These are phyloP conservation scores for Penicillium canariense DNA, from an alignment of 495 filamentous ascomycete genomes.

Conservation along the genomic window DNA sequence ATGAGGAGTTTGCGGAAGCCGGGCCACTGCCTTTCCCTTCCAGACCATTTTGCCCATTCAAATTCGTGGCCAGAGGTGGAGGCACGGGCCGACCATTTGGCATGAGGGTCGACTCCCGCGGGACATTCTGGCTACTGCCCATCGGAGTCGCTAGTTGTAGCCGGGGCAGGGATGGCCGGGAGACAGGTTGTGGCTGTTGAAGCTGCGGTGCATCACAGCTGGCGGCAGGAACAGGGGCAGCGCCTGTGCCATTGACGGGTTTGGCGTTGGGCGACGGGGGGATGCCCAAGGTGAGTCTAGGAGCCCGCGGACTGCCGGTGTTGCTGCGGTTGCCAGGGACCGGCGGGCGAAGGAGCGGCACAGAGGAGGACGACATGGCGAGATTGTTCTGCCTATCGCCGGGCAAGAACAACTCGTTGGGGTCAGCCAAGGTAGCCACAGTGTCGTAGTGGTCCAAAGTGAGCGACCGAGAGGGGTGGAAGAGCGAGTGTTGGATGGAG, in stretches of 20 bases:
- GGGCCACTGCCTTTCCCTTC: slow-evolving; percentile 73
- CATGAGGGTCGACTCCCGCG: slow-evolving; percentile 55
- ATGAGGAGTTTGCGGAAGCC: slow-evolving; percentile 80
- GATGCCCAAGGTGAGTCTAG: slow-evolving; percentile 82
- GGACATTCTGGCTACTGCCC: slow-evolving; percentile 63
- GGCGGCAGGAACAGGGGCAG: slow-evolving; percentile 25
- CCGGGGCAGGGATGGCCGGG: slow-evolving; percentile 61
- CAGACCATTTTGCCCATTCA: slow-evolving; percentile 69
- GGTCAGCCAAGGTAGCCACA: slow-evolving; percentile 46
- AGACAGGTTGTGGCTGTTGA: slow-evolving; percentile 31
- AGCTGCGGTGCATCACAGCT: slow-evolving; percentile 8
- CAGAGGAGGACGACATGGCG: slow-evolving; percentile 75
- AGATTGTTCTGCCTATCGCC: slow-evolving; percentile 50
- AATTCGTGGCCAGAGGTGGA: slow-evolving; percentile 51
- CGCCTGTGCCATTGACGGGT: slow-evolving; percentile 52
- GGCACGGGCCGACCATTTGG: slow-evolving; percentile 51
- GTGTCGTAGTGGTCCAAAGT: slow-evolving; percentile 29
- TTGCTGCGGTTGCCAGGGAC: slow-evolving; percentile 69
- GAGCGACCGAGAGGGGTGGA: slow-evolving; percentile 6
- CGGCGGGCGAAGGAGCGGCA: slow-evolving; percentile 81
- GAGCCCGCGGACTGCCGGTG: slow-evolving; percentile 56
- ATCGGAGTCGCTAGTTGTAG: slow-evolving; percentile 82
- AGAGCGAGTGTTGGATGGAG: slow-evolving; percentile 3
- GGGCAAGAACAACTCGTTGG: slow-evolving; percentile 49
- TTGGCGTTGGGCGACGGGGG: slow-evolving; percentile 78